Conservation (phyloP, 2,329 filamentous ascomycete species). For the Zasmidium angulare region DNA sequence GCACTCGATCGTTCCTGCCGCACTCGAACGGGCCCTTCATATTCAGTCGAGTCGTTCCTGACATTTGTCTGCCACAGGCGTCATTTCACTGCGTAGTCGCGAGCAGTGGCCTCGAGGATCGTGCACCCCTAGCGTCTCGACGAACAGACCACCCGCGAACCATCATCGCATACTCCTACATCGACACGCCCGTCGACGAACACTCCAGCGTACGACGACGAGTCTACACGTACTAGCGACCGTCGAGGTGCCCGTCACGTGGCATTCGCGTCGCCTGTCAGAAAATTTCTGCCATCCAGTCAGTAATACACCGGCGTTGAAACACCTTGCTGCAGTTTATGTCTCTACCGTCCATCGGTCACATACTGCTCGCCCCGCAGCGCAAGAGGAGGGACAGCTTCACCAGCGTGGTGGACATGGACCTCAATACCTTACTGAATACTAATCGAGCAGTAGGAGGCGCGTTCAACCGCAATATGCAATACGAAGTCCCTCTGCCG, state of each 20-base stretch:
- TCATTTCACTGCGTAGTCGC: not conserved
- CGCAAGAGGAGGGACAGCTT: constrained; percentile 38
- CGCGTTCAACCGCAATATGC: constrained; percentile 34
- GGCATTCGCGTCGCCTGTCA: constrained; percentile 13
- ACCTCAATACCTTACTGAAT: constrained; percentile 38
- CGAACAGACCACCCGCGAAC: constrained; percentile 28
- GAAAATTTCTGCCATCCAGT: constrained; percentile 28
- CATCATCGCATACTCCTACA: constrained; percentile 16
- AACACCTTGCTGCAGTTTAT: constrained; percentile 25
- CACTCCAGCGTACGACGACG: not conserved
- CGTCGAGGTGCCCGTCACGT: constrained; percentile 18
- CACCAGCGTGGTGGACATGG: constrained; percentile 33
- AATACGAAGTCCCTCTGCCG: constrained; percentile 39
- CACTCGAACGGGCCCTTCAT: not conserved
- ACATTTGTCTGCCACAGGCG: not conserved
- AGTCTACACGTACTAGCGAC: not conserved
- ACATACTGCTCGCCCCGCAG: constrained; percentile 29
- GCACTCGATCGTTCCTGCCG: not conserved
- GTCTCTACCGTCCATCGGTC: constrained; percentile 34
- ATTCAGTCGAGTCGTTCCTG: constrained; percentile 1
- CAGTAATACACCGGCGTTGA: constrained; percentile 14
- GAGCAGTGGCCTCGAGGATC: constrained; percentile 11
- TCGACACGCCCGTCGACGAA: constrained; percentile 9
- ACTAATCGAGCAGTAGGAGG: constrained; percentile 38
- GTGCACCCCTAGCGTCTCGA: constrained; percentile 28